Conservation (phyloP, 1,284 basidiomycete genomes). For the Flammula alnicola region DNA sequence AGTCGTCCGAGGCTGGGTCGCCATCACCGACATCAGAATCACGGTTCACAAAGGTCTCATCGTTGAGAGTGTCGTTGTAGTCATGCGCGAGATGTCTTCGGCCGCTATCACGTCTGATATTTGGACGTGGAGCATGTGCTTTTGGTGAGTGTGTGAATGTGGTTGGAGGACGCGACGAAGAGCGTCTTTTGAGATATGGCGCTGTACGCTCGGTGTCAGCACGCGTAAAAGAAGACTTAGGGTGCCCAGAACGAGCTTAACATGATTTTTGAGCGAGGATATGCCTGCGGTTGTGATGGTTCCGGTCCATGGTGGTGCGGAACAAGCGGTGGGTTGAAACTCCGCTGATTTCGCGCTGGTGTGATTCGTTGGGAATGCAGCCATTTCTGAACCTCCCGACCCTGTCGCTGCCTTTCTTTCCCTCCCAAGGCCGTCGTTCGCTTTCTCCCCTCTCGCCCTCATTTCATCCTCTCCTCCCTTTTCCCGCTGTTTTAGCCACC, state of each 20-base stretch:
- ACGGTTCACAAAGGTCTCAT: constrained; percentile 5
- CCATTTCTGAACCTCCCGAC: constrained; percentile 24
- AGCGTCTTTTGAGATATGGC: constrained; percentile 11
- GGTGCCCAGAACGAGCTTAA: constrained; percentile 10
- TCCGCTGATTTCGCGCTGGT: constrained; percentile 38
- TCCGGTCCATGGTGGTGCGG: constrained; percentile 21
- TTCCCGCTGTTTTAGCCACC: constrained; percentile 14
- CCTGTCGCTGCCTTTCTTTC: constrained; percentile 22
- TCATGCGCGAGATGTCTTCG: constrained; percentile 3
- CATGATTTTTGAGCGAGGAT: constrained; percentile 13
- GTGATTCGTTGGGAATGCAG: constrained; percentile 20
- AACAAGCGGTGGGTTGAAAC: constrained; percentile 38
- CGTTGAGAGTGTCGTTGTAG: constrained; percentile 7
- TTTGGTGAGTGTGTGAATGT: constrained; percentile 13
- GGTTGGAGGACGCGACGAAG: constrained; percentile 11
- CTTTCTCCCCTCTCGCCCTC: constrained; percentile 8
- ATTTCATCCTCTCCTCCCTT: constrained; percentile 10
- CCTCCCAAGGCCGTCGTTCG: no score
- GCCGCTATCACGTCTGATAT: constrained; percentile 2
- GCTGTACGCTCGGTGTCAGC: constrained; percentile 10
- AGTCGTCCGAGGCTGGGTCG: constrained; percentile 30
- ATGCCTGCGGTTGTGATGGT: constrained; percentile 16
- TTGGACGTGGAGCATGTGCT: constrained; percentile 3
- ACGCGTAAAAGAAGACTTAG: constrained; percentile 9
- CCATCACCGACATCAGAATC: constrained; percentile 20